Evolutionary conservation across 2,329 filamentous ascomycete genomes (phyloP).

Genomic region (Colletotrichum phormii): DNA sequence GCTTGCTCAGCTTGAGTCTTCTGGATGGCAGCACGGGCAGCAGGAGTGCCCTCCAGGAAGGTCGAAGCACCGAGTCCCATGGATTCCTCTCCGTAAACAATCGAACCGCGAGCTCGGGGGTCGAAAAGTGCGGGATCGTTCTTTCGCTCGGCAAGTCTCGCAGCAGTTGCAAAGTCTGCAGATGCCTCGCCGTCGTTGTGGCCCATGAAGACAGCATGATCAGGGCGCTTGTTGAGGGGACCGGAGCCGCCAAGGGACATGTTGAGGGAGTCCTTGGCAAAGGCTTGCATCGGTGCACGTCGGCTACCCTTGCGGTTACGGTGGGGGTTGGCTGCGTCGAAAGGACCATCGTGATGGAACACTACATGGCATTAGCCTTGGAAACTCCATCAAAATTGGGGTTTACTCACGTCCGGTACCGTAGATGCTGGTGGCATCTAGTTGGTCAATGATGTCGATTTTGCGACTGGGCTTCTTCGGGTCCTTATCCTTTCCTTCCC

Average conservation of each 20-base stretch:
- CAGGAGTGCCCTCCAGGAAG: slow-evolving; percentile 93
- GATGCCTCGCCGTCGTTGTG: slow-evolving; percentile 85
- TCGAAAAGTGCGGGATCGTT: slow-evolving; percentile 71
- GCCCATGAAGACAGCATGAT: slow-evolving; percentile 91
- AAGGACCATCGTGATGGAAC: slow-evolving; percentile 97
- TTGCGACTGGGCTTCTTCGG: slow-evolving; percentile 60
- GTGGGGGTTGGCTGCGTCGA: slow-evolving; percentile 95
- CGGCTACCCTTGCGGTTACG: slow-evolving; percentile 87
- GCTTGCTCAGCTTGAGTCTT: slow-evolving; percentile 78
- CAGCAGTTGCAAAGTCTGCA: slow-evolving; percentile 72
- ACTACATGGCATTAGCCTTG: slow-evolving; percentile 62
- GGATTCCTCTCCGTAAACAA: slow-evolving; percentile 86
- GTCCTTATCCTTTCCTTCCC: slow-evolving; percentile 62
- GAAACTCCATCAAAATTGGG: slow-evolving; percentile 9
- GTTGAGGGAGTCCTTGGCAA: slow-evolving; percentile 91
- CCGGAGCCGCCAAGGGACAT: slow-evolving; percentile 91
- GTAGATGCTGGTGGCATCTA: slow-evolving; percentile 96
- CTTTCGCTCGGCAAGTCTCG: slow-evolving; percentile 43
- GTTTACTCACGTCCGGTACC: slow-evolving; percentile 82
- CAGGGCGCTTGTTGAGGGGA: slow-evolving; percentile 82
- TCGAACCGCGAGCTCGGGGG: slow-evolving; percentile 73
- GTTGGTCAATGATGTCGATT: slow-evolving; percentile 93
- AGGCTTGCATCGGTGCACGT: slow-evolving; percentile 94
- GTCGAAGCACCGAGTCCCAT: slow-evolving; percentile 92
- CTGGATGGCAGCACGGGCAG: slow-evolving; percentile 82